Percentiles rank a stretch among this genome's conserved stretches.
Evolutionary conservation across 2,329 filamentous ascomycete species (phyloP).

Genomic region (Fusarium clavum): DNA sequence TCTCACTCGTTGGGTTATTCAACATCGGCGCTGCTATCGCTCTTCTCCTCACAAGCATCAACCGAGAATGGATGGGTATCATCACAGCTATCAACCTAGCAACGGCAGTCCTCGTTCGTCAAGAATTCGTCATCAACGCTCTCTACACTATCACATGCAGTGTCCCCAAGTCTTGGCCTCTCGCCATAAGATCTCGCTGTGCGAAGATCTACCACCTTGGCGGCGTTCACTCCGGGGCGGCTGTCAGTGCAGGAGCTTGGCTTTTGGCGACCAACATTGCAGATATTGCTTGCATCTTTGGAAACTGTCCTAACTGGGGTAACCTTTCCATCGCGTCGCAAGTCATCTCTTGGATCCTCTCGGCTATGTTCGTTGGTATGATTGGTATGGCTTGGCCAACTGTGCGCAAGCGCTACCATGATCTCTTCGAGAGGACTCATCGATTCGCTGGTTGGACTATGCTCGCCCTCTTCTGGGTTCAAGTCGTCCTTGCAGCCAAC

Average conservation of each 20-base stretch:
- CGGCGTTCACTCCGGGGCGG: slow-evolving; percentile 62
- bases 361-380: slow-evolving; percentile 69
- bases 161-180: slow-evolving; percentile 59
- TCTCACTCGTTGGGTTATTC: slow-evolving; percentile 63
- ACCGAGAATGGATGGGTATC: slow-evolving; percentile 53
- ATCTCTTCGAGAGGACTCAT: slow-evolving; percentile 77
- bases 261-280: slow-evolving; percentile 56
- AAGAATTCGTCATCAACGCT: slow-evolving; percentile 65
- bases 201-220: slow-evolving; percentile 65
- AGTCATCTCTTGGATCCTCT: slow-evolving; percentile 68
- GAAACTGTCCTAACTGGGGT: slow-evolving; percentile 38
- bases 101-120: slow-evolving; percentile 62
- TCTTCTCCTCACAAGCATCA: slow-evolving; percentile 53
- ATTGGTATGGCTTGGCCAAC: slow-evolving; percentile 71
- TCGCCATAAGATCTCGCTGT: slow-evolving; percentile 59
- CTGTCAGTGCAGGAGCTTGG: slow-evolving; percentile 61
- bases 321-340: slow-evolving; percentile 54
- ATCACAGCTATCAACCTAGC: slow-evolving; percentile 62
- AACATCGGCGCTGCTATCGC: slow-evolving; percentile 62
- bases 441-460: slow-evolving; percentile 78
- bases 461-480: slow-evolving; percentile 73
- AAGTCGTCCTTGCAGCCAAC: slow-evolving; percentile 66
- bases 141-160: slow-evolving; percentile 61
- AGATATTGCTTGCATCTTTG: slow-evolving; percentile 37
- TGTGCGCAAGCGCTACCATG: slow-evolving; percentile 71